Base-by-base conservation (phyloP, 441 rosid genomes). In the Eruca vesicaria region DNA sequence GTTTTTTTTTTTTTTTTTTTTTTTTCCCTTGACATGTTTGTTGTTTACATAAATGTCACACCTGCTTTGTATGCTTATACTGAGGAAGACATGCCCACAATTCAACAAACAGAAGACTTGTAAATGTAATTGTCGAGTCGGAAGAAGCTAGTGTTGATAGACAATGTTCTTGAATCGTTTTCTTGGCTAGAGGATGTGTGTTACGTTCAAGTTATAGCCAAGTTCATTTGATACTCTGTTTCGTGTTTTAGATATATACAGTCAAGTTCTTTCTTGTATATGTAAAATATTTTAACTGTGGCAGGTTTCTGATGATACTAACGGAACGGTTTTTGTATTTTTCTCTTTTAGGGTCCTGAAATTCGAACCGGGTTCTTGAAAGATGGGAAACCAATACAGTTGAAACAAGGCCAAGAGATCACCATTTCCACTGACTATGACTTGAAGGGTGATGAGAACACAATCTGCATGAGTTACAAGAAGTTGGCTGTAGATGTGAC, bases 321-420 rank as follows among this genome's bases (percentile, higher is more conserved):
- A 66, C 1, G 10, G 5, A 1, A 66, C 0, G 9, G 59, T 33
- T 72, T 56, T 63, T 1, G 2, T 23, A 8, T 63, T 48, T 29
- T 48, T 15, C 62, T 79, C 28, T 69, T 55, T 9, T 78, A 94
- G 99, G 99, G 99, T 63, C 99, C 99, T 0, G 99, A 95, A 82
- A 95, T 95, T 82, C 93, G 98, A 71, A 95, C 99, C 6, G 98
- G 99, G 21, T 95, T 95, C 79, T 76, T 95, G 72, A 88, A 91
- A 83, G 97, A 90, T 75, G 95, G 86, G 53, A 91, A 91, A 68
- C 93, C 98, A 11, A 70, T 95, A 61, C 94, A 87, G 66, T 80
- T 95, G 66, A 90, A 77, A 60, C 92, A 83, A 68, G 96, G 98
- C 61, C 94, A 90, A 72, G 94, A 92, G 65, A 90, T 94, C 74